Conservation (phyloP, 106 monocot species). For the Ottelia alismoides region DNA sequence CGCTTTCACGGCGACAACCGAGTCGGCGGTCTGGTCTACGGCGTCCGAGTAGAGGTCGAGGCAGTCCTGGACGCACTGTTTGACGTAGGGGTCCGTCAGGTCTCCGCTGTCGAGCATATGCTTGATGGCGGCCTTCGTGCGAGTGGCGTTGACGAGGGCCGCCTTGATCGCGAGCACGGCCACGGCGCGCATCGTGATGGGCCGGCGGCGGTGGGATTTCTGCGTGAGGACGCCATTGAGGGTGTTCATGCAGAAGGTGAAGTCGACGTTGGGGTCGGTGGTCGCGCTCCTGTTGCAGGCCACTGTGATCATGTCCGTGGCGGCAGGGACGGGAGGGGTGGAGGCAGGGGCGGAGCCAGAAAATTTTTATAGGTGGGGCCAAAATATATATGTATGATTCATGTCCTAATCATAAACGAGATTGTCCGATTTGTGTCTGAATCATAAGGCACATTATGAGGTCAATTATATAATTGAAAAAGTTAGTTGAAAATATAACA, state of each 20-base stretch:
- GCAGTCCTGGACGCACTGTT: constrained; percentile 17
- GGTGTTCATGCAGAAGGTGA: constrained; percentile 15
- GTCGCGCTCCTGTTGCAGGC: constrained; percentile 9
- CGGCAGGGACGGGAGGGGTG: neutral
- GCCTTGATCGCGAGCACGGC: constrained; percentile 12
- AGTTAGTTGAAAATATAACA: too few relatives aligned
- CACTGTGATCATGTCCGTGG: neutral
- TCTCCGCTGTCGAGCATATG: neutral
- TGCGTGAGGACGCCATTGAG: constrained; percentile 3
- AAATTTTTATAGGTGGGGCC: too few relatives aligned
- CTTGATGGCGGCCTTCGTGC: constrained; percentile 1
- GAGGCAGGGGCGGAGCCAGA: too few relatives aligned
- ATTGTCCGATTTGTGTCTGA: too few relatives aligned
- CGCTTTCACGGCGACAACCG: constrained; percentile 8
- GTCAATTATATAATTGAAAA: too few relatives aligned
- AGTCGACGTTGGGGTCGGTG: constrained; percentile 18
- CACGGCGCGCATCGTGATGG: neutral
- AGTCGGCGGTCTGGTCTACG: neutral
- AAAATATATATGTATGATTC: too few relatives aligned
- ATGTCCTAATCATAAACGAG: too few relatives aligned
- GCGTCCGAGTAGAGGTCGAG: constrained; percentile 20
- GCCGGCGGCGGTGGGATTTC: neutral
- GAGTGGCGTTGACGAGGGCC: constrained; percentile 5
- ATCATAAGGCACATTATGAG: too few relatives aligned
- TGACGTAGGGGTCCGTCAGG: neutral